phyloP scores from a whole-genome alignment of 106 monocot species.

The Acorus gramineus region DNA sequence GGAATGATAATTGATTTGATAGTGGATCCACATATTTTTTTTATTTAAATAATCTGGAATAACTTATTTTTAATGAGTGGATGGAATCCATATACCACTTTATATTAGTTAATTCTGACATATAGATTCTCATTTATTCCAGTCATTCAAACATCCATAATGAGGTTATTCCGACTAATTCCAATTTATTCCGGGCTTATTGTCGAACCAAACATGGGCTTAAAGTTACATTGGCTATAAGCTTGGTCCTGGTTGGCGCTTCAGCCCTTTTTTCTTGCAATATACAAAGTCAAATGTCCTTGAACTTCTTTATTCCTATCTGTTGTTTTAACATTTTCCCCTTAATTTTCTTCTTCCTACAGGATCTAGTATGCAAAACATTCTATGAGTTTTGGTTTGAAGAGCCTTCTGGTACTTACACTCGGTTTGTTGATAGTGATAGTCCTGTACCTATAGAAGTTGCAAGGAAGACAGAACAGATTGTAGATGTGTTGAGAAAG shows the following conservation, averaged over 20 bases:
- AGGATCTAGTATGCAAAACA: constrained; percentile 97
- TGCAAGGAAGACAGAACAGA: constrained; percentile 92
- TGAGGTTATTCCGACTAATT: too few species aligned
- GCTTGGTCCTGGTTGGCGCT: background rate
- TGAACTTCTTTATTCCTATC: background rate
- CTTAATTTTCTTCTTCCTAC: constrained; percentile 12
- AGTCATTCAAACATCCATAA: too few species aligned
- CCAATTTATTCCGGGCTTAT: too few species aligned
- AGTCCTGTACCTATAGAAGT: constrained; percentile 90
- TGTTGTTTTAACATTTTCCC: background rate
- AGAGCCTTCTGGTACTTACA: constrained; percentile 63
- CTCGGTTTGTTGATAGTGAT: constrained; percentile 78
- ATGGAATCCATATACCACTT: too few species aligned
- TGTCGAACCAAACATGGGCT: too few species aligned
- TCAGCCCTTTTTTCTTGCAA: background rate
- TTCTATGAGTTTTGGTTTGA: constrained; percentile 99
- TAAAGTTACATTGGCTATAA: too few species aligned
- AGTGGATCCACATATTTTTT: too few species aligned
- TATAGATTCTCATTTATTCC: too few species aligned
- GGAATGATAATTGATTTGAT: too few species aligned
- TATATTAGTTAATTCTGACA: too few species aligned
- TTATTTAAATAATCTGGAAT: too few species aligned
- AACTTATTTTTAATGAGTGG: too few species aligned
- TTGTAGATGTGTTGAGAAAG: constrained; percentile 82
- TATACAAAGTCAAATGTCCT: background rate